Evolutionary conservation across 352 stramenopile species (phyloP), one percentile per base, ranked within the genome.

Genomic region (Globisporangium megalacanthum): DNA sequence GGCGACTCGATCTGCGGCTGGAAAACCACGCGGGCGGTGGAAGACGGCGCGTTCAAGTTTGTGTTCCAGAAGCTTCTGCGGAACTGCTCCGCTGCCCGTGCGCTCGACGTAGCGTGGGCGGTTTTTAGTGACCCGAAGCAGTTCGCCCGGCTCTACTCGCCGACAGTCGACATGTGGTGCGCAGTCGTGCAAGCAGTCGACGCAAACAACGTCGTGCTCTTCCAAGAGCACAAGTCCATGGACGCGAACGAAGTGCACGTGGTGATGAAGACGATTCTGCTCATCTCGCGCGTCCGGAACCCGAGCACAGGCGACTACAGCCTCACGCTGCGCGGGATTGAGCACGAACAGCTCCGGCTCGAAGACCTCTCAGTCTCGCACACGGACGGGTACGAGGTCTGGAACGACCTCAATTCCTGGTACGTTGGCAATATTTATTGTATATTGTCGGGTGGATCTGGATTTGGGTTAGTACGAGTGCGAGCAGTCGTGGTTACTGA

Each of bases 351-450:
- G 41, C 48, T 65, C 31, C 37, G 50, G 52, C 46, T 65, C 25
- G 59, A 65, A 37, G 59, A 63, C 25, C 57, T 63, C 20, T 56
- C 49, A 13, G 42, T 58, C 41, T 57, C 57, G 19, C 6, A 25
- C 13, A 31, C 37, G 9, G 56, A 62, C 3, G 56, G 56, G 25
- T 52, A 63, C 31, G 57, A 60, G n/a, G 59, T 65, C 22, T 65
- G 59, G 59, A 65, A 65, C 46, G 59, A 60, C 46, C 50, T 60
- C 52, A 60, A 56, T 31, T 60, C 31, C 44, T 65, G 59, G 59
- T 62, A 49, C 20, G 54, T 49, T 17, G 15, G n/a, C 0, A 8
- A 29, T 29, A 4, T 29, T 1, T 29, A 29, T 29, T 29, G 22
- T 25, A 29, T 33, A n/a, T n/a, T n/a, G n/a, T n/a, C n/a, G n/a